These are phyloP conservation scores for Keithomyces neogunnii DNA, from an alignment of 2,329 filamentous ascomycete species.

Conservation along the genomic window DNA sequence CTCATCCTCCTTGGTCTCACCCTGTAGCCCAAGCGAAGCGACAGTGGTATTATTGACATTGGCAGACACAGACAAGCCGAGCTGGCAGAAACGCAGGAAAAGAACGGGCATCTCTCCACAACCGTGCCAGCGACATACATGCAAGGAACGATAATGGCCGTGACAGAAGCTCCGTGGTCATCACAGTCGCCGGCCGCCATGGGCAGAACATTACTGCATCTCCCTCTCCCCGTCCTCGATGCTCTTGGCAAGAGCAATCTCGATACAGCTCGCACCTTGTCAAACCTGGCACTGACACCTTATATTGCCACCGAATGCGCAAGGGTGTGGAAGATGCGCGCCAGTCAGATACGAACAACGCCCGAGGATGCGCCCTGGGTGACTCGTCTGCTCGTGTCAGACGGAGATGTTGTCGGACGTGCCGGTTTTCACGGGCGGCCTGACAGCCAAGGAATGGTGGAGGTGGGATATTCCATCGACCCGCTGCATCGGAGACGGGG, in stretches of 20 bases:
- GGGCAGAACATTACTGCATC: background rate
- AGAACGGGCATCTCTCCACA: too few relatives aligned
- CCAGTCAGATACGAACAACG: background rate
- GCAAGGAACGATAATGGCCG: too few relatives aligned
- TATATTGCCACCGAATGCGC: slow-evolving; percentile 1
- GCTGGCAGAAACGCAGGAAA: too few relatives aligned
- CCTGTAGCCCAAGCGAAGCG: too few relatives aligned
- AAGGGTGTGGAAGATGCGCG: background rate
- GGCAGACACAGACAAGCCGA: too few relatives aligned
- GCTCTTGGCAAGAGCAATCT: background rate
- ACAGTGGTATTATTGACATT: too few relatives aligned
- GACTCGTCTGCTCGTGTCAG: background rate
- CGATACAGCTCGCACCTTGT: background rate
- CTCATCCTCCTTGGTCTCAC: too few relatives aligned
- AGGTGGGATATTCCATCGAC: background rate
- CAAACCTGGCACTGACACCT: background rate
- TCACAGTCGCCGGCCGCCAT: too few relatives aligned
- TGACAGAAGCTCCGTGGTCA: too few relatives aligned
- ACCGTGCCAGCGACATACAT: too few relatives aligned
- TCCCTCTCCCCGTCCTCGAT: background rate
- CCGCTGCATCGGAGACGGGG: background rate
- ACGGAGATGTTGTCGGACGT: background rate
- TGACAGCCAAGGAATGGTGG: background rate
- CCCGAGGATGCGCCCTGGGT: background rate
- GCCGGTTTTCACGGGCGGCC: slow-evolving; percentile 1